These are phyloP conservation scores for Tulasnella sp. DNA, from an alignment of 768 basidiomycete species.

Conservation along the genomic window DNA sequence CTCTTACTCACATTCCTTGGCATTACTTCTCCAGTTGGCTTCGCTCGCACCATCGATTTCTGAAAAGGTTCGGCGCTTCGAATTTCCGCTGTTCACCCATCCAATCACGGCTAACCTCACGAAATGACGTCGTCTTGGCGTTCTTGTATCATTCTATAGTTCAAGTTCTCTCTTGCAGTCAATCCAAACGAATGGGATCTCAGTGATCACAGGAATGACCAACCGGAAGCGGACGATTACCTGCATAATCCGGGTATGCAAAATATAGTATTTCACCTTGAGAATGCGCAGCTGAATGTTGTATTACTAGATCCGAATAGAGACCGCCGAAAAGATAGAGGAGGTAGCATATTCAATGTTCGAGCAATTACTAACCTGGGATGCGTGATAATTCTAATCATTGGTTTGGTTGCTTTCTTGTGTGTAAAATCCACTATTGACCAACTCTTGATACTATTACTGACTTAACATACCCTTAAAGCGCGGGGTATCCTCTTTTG, in stretches of 20 bases:
- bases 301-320: slow-evolving; percentile 24
- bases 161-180: slow-evolving; percentile 7
- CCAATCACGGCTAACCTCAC: too few species aligned
- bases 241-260: slow-evolving; percentile 14
- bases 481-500: not conserved
- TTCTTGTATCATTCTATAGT: too few species aligned
- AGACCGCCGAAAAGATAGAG: slow-evolving; percentile 23
- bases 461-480: not conserved
- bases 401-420: slow-evolving; percentile 30
- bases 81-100: too few species aligned
- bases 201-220: slow-evolving; percentile 6
- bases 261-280: too few species aligned
- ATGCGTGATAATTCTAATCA: slow-evolving; percentile 30
- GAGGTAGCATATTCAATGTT: slow-evolving; percentile 26
- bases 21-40: too few species aligned
- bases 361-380: slow-evolving; percentile 28
- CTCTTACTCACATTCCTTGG: too few species aligned
- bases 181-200: slow-evolving; percentile 4
- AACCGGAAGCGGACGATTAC: slow-evolving; percentile 5
- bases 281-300: too few species aligned
- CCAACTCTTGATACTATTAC: not conserved
- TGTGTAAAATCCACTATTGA: not conserved
- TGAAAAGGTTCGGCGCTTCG: too few species aligned
- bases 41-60: too few species aligned
- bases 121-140: too few species aligned